Evolutionary conservation across 306 rosid genomes (phyloP), one percentile per base, ranked within the genome.

Genomic region (Calophaca sinica): DNA sequence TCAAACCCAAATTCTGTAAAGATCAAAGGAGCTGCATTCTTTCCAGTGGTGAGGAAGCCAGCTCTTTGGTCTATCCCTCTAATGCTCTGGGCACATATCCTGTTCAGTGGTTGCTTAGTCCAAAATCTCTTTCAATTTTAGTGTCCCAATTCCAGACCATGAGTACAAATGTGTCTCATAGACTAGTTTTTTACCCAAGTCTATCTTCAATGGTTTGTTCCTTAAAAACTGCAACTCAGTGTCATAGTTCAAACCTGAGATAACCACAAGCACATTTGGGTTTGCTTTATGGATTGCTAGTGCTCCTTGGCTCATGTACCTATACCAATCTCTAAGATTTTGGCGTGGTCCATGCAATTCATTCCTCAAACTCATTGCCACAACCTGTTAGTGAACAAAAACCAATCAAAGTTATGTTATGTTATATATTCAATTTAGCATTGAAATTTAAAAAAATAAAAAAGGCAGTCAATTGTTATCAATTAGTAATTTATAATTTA

Each of bases 311-410:
- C 72, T 66, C 62, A 87, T 75, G 42, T 83, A 85, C 2, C 10
- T 64, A 26, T 74, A 71, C 93, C 91, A 87, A 52, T 70, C 89
- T 0, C 1, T 38, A n/a, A 5, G 55, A 15, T 89, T 83, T 58
- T 85, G 83, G 5, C 78, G 71, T 11, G 89, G 67, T 28, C 91
- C 94, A 15, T 82, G 94, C 2, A 89, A 29, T 52, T 89, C 94
- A 32, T 89, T 89, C 72, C 88, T 73, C 77, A 89, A 51, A 46
- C 93, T 85, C 87, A 83, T 81, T 42, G 86, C 87, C n/a, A 83
- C 80, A 64, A 89, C 81, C 89, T 88, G 57, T 63, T 31, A 63
- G 4, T 10, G 11, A 45, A 36, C 2, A 28, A 33, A 73, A 62
- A 48, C 0, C 14, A 77, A n/a, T 12, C 28, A 73, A 39, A 59